A percentile compares a stretch with the other conserved stretches of the same genome.
Conservation (phyloP, 2,329 filamentous ascomycete genomes). For the Colletotrichum cereale region DNA sequence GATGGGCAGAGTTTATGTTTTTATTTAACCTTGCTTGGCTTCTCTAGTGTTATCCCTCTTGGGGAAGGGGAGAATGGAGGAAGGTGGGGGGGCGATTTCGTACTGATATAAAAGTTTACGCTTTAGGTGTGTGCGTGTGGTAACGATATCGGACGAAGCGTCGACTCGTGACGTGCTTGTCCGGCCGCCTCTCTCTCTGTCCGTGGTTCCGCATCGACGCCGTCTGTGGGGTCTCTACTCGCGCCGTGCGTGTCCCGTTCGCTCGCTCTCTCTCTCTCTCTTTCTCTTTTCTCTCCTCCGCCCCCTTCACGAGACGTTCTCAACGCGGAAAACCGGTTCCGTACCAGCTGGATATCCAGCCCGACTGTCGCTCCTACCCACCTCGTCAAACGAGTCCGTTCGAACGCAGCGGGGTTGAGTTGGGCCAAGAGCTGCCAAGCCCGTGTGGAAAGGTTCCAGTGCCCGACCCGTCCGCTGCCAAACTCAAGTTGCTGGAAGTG, state of each 20-base stretch:
- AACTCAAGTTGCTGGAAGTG: background rate
- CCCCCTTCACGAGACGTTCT: too few species aligned
- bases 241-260: background rate
- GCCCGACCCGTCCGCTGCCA: background rate
- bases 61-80: too few species aligned
- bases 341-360: background rate
- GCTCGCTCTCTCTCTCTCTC: background rate
- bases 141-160: background rate
- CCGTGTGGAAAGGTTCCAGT: too few species aligned
- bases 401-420: too few species aligned
- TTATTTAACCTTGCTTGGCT: constrained; percentile 6
- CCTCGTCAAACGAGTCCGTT: background rate
- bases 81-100: too few species aligned
- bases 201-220: background rate
- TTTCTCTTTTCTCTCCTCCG: background rate
- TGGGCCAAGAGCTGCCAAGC: too few species aligned
- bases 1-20: background rate
- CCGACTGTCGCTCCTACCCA: too few species aligned
- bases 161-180: background rate
- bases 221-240: background rate
- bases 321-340: too few species aligned
- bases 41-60: background rate
- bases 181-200: background rate
- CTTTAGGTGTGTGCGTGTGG: too few species aligned
- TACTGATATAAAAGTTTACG: background rate